phyloP scores from a whole-genome alignment of 768 basidiomycete species.

The Harrya chromipes region DNA sequence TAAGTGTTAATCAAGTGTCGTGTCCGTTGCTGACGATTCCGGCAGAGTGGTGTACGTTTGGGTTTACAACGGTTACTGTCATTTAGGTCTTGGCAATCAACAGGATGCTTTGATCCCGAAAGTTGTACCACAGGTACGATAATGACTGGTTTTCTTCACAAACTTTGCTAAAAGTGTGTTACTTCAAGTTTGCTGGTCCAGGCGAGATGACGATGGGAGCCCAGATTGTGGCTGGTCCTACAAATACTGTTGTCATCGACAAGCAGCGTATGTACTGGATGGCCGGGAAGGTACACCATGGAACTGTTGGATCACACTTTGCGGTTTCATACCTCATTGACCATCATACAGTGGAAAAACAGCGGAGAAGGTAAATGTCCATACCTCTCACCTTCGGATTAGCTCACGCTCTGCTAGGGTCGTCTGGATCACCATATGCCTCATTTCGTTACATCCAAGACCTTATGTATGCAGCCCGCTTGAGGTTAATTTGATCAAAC shows the following conservation, averaged over 20 bases:
- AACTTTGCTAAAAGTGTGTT: not conserved
- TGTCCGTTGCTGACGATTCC: slow-evolving; percentile 8
- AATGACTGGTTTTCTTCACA: slow-evolving; percentile 1
- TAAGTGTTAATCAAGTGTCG: slow-evolving; percentile 24
- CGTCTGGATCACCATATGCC: slow-evolving; percentile 86
- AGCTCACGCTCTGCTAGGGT: slow-evolving; percentile 52
- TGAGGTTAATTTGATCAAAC: not conserved
- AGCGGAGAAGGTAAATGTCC: slow-evolving; percentile 75
- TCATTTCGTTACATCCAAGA: slow-evolving; percentile 86
- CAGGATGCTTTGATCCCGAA: slow-evolving; percentile 79
- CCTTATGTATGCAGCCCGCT: slow-evolving; percentile 56
- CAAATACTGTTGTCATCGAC: slow-evolving; percentile 82
- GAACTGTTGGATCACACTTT: not conserved
- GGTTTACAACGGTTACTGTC: slow-evolving; percentile 90
- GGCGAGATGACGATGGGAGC: slow-evolving; percentile 60
- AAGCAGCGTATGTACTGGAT: slow-evolving; percentile 84
- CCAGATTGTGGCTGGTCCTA: slow-evolving; percentile 72
- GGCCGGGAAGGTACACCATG: slow-evolving; percentile 63
- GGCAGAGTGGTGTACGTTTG: slow-evolving; percentile 74
- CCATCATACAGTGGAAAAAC: slow-evolving; percentile 75
- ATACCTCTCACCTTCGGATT: not conserved
- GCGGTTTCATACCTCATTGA: not conserved
- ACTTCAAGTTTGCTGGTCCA: slow-evolving; percentile 62
- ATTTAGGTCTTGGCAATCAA: slow-evolving; percentile 85
- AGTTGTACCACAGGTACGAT: slow-evolving; percentile 68